Evolutionary conservation across 495 filamentous ascomycete species (phyloP).

Genomic region (Lasiosphaeris hirsuta): DNA sequence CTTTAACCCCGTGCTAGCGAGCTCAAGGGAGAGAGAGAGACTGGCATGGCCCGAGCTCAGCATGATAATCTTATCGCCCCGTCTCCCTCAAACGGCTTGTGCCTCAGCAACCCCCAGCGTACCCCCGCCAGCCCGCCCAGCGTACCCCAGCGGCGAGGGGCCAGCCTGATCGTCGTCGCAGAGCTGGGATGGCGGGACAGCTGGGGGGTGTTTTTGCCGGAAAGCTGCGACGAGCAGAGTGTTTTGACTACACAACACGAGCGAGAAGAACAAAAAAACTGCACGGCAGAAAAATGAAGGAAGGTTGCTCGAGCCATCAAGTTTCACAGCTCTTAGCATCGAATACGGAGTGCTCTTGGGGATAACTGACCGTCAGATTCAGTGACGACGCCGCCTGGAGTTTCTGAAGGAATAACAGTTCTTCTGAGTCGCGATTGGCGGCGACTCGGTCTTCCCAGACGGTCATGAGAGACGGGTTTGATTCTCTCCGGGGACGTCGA

Average conservation of each 20-base stretch:
- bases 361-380: too few relatives aligned
- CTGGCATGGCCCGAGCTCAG: constrained; percentile 16
- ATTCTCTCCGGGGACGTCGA: not conserved
- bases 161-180: constrained; percentile 26
- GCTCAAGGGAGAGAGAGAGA: too few relatives aligned
- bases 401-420: too few relatives aligned
- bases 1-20: not conserved
- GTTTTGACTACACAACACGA: not conserved
- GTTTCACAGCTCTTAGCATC: too few relatives aligned
- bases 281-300: not conserved
- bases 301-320: too few relatives aligned
- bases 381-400: too few relatives aligned
- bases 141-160: constrained; percentile 11
- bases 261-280: not conserved
- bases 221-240: constrained; percentile 1
- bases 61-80: constrained; percentile 14
- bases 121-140: constrained; percentile 11
- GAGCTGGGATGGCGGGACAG: constrained; percentile 12
- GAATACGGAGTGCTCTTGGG: too few relatives aligned
- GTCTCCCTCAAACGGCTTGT: constrained; percentile 29
- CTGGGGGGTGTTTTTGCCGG: not conserved
- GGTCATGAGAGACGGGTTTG: not conserved
- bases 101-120: constrained; percentile 29
- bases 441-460: not conserved
- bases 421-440: not conserved